Conservation (phyloP, 208 protist genomes). For the Acanthamoeba royreba region DNA sequence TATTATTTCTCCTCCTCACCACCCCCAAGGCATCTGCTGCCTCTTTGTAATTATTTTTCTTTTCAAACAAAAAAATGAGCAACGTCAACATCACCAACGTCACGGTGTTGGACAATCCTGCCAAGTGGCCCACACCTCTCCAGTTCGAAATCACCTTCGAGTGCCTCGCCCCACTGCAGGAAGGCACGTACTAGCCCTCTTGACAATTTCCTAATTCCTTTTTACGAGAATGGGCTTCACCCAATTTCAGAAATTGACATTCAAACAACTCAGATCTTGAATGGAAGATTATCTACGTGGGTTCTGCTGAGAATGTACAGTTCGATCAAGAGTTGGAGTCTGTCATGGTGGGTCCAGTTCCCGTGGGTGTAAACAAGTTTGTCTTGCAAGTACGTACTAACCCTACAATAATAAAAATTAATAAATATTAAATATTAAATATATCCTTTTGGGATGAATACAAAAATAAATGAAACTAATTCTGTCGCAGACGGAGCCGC, state of each 20-base stretch:
- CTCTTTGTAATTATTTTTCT: not conserved
- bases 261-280: conserved; percentile 87
- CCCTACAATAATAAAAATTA: no score
- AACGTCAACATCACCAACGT: conserved; percentile 74
- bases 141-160: conserved; percentile 85
- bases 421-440: no score
- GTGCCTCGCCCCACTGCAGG: conserved; percentile 67
- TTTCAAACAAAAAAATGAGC: not conserved
- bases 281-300: conserved; percentile 96
- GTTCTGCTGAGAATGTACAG: conserved; percentile 88
- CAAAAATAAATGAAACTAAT: no score
- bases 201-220: no score
- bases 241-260: no score
- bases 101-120: conserved; percentile 77
- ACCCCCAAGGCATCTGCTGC: no score
- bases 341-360: conserved; percentile 94
- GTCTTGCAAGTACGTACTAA: conserved; percentile 83
- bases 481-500: conserved; percentile 90
- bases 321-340: conserved; percentile 96
- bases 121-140: conserved; percentile 70
- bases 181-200: no score
- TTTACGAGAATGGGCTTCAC: no score
- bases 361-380: conserved; percentile 92
- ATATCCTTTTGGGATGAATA: no score
- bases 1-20: no score